A percentile compares a stretch with the other conserved stretches of the same genome.
These are phyloP conservation scores for Ceratocystis diversiconidia DNA, from an alignment of 2,329 filamentous ascomycete genomes.

Conservation along the genomic window DNA sequence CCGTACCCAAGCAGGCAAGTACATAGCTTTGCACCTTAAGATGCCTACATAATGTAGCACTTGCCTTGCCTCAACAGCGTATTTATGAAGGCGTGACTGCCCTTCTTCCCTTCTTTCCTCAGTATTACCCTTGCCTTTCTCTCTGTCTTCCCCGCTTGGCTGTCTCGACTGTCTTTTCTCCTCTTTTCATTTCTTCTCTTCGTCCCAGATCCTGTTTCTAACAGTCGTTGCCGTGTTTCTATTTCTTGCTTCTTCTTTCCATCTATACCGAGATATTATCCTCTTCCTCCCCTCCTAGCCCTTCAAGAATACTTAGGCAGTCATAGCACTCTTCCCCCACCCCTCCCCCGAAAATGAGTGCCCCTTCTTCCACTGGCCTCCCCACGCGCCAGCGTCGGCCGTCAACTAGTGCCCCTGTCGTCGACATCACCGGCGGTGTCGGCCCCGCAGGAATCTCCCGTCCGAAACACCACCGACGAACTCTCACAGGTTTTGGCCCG, in stretches of 20 bases:
- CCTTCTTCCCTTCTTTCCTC: neutral
- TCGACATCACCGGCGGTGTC: constrained; percentile 73
- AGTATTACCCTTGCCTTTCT: neutral
- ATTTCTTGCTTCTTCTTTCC: neutral
- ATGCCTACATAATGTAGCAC: neutral
- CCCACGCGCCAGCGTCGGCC: constrained; percentile 64
- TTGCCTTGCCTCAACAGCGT: neutral
- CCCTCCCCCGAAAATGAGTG: constrained; percentile 16
- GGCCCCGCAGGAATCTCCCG: constrained; percentile 72
- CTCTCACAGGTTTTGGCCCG: constrained; percentile 84
- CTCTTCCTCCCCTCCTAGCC: neutral
- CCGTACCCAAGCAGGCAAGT: too few species aligned
- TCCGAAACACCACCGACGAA: constrained; percentile 83
- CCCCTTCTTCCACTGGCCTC: constrained; percentile 22
- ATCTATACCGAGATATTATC: neutral
- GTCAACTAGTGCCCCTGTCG: constrained; percentile 67
- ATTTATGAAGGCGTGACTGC: neutral
- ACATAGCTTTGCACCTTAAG: too few species aligned
- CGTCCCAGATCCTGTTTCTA: neutral
- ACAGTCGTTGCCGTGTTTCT: neutral
- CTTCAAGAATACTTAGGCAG: too few species aligned
- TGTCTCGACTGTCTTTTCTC: neutral
- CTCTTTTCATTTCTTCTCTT: neutral
- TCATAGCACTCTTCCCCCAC: neutral
- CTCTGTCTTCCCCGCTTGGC: neutral